These are phyloP conservation scores for Saccharomycopsis malanga DNA, from an alignment of 805 yeast species.

Conservation along the genomic window DNA sequence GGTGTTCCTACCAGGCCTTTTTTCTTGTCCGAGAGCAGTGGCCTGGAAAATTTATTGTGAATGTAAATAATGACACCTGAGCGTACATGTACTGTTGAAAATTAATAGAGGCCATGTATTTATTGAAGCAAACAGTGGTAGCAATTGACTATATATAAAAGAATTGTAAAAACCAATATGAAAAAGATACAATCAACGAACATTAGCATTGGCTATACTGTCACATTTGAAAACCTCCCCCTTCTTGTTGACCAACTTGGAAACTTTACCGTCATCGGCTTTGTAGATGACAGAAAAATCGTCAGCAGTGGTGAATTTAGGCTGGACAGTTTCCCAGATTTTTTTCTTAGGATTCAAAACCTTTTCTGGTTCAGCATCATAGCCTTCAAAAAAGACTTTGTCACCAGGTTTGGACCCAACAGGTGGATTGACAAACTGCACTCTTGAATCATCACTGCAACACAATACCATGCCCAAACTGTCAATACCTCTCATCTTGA, in stretches of 20 bases:
- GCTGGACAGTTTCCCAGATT: conserved; percentile 94
- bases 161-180: no score
- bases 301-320: conserved; percentile 76
- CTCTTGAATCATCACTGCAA: conserved; percentile 68
- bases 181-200: no score
- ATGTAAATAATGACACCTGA: no score
- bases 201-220: conserved; percentile 68
- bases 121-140: no score
- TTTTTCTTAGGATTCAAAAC: conserved; percentile 97
- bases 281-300: conserved; percentile 72
- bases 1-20: no score
- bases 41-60: no score
- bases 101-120: no score
- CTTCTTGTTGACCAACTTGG: conserved; percentile 66
- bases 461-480: conserved; percentile 96
- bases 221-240: conserved; percentile 75
- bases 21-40: no score
- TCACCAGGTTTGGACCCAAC: conserved; percentile 91
- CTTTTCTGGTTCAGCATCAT: conserved; percentile 81
- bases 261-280: conserved; percentile 60
- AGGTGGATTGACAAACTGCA: conserved; percentile 95
- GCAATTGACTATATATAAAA: no score
- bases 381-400: conserved; percentile 90
- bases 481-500: conserved; percentile 94
- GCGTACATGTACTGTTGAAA: no score